Conservation (phyloP, 2,329 filamentous ascomycete genomes). For the Dactylellina sp. region DNA sequence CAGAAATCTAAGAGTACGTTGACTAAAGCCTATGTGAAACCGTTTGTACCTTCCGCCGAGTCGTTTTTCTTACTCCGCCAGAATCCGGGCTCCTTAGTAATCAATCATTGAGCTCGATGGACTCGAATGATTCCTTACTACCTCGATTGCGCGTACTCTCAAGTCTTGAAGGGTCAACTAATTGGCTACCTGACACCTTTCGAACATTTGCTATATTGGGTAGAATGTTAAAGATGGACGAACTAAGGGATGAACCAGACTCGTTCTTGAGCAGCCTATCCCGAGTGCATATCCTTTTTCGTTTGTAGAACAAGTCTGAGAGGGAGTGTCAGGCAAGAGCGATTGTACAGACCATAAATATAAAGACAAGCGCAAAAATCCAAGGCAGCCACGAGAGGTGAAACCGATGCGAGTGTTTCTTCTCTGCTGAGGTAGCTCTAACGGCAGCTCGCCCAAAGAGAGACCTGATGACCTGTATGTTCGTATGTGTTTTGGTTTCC, state of each 20-base stretch:
- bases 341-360: constrained; percentile 19
- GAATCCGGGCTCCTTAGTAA: constrained; percentile 8
- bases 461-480: constrained; percentile 22
- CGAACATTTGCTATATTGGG: constrained; percentile 5
- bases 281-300: neutral
- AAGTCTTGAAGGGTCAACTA: constrained; percentile 16
- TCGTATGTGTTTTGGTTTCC: constrained; percentile 19
- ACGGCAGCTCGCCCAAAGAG: constrained; percentile 12
- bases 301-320: neutral
- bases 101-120: constrained; percentile 33
- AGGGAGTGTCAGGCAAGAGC: constrained; percentile 19
- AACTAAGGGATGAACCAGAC: neutral
- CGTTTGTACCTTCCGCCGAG: neutral
- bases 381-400: constrained; percentile 19
- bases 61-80: constrained; percentile 11
- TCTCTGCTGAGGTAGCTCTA: constrained; percentile 1
- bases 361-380: constrained; percentile 1
- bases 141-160: constrained; percentile 7
- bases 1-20: neutral
- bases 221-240: constrained; percentile 16
- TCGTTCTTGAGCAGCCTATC: neutral
- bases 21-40: neutral
- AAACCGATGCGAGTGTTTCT: neutral
- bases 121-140: constrained; percentile 42
- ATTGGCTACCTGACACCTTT: constrained; percentile 32